Evolutionary conservation across 495 filamentous ascomycete species (phyloP), one percentile per base, ranked within the genome.

Genomic region (Glonium stellatum): DNA sequence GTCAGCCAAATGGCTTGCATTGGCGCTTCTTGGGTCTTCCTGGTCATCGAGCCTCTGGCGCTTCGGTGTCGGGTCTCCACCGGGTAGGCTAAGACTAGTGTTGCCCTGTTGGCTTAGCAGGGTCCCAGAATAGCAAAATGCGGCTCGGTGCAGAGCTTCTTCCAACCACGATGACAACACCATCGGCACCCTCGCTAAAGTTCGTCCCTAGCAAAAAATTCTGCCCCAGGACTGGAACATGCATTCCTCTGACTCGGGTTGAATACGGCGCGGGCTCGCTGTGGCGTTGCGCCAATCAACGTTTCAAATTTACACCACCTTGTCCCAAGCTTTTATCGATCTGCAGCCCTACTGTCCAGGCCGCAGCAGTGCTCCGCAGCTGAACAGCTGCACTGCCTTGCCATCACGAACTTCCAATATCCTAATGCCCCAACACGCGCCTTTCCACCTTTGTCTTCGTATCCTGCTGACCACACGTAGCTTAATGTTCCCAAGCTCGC

Each of bases 331-430:
- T 44, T 44, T 44, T 5, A 13, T 51, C 21, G 48, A 51, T 51
- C 48, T 51, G 25, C 48, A 51, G 48, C 48, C 48, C 48, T 51
- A 51, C 39, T 51, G 48, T 51, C 19, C 23, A 27, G 48, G 31
- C 48, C 48, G 48, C 48, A 51, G 48, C 47, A 48, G 18, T 18
- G 18, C 47, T 50, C 48, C 48, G 48, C 44, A 51, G 48, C 48
- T 51, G 48, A 51, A 23, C 48, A 25, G 9, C 48, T 15, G 19
- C 48, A 23, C 48, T 51, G 48, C 10, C 48, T 23, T 51, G 48
- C 48, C 25, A 51, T 51, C 48, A 51, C 23, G 48, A 51, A 51
- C 48, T 21, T 51, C 23, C 39, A 44, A 44, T 18, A 44, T 11
- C 39, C 13, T 18, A 13, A 44, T 44, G 13, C 27, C 27, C 27